A percentile compares a stretch with the other conserved stretches of the same genome.
Evolutionary conservation across 768 basidiomycete species (phyloP).

Genomic region (Boletus pseudopeckii): DNA sequence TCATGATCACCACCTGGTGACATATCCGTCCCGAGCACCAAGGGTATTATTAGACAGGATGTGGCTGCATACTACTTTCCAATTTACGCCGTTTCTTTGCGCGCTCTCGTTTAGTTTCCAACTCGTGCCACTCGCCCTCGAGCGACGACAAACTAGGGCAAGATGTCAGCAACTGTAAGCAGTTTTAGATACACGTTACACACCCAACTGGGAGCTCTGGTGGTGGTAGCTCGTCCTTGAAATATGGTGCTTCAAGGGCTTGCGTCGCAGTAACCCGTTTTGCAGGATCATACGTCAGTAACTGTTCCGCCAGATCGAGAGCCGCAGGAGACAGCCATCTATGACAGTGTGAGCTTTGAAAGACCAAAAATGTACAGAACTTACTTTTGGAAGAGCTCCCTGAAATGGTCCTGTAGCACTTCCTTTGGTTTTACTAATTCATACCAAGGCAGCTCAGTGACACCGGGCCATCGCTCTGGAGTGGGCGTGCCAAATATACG

Average conservation of each 20-base stretch:
- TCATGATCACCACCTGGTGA: slow-evolving; percentile 7
- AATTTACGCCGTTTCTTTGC: slow-evolving; percentile 74
- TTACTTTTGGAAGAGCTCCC: slow-evolving; percentile 83
- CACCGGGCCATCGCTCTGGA: slow-evolving; percentile 74
- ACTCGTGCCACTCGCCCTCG: slow-evolving; percentile 97
- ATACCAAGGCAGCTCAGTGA: slow-evolving; percentile 91
- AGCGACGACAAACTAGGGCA: slow-evolving; percentile 63
- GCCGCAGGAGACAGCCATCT: slow-evolving; percentile 88
- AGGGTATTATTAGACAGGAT: slow-evolving; percentile 30
- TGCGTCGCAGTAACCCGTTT: slow-evolving; percentile 73
- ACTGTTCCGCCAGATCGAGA: slow-evolving; percentile 79
- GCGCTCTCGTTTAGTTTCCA: slow-evolving; percentile 90
- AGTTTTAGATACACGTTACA: slow-evolving; percentile 28
- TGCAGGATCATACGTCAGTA: slow-evolving; percentile 79
- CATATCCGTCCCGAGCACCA: slow-evolving; percentile 18
- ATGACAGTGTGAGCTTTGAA: neutral
- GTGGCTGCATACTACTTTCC: slow-evolving; percentile 44
- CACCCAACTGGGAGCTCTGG: slow-evolving; percentile 78
- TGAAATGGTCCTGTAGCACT: slow-evolving; percentile 67
- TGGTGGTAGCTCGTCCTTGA: slow-evolving; percentile 71
- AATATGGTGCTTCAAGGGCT: slow-evolving; percentile 83
- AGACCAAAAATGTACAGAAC: slow-evolving; percentile 12
- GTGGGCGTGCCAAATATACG: slow-evolving; percentile 88
- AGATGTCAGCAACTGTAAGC: slow-evolving; percentile 3
- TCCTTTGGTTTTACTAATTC: slow-evolving; percentile 95